Evolutionary conservation across 495 filamentous ascomycete species (phyloP), one percentile per base, ranked within the genome.

Genomic region (Parathielavia appendiculata): DNA sequence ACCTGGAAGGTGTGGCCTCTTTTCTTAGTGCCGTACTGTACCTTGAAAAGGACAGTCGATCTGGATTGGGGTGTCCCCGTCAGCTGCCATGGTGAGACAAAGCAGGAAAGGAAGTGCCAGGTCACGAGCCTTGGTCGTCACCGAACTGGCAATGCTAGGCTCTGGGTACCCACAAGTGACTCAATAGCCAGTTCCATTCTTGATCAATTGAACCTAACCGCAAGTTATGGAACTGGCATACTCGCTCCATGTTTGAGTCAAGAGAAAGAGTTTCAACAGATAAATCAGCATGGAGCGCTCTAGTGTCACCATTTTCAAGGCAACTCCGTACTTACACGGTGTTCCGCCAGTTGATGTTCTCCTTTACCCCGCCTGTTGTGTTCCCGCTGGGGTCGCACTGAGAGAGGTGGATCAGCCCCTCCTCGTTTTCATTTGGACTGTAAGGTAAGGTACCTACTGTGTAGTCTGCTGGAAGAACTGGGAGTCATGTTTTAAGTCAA

Each of bases 351-450:
- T n/a, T n/a, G n/a, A n/a, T n/a, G n/a, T n/a, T n/a, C n/a, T n/a
- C n/a, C n/a, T 19, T 49, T 62, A 67, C 65, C 65, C 65, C 62
- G 59, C 64, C 62, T 67, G 56, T 57, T 48, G 65, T 63, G 62
- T 59, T 60, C 54, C 6, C 56, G 26, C n/a, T 11, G 11, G 19
- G 35, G 46, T 13, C 26, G 26, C 40, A 57, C 43, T 16, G 51
- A 22, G 61, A 56, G 56, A 51, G 39, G 61, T 38, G 22, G 48
- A 38, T 47, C 26, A 30, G 26, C 26, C 26, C 26, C 26, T 30
- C 26, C 2, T 6, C 6, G 26, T 30, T 2, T 3, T 30, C 6
- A 30, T 3, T 30, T 30, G 26, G 3, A 30, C 26, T 30, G 26
- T 30, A 30, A 30, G 26, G 26, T 30, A n/a, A n/a, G n/a, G n/a